A percentile compares a stretch with the other conserved stretches of the same genome.
phyloP scores from a whole-genome alignment of 148 eudicot genomes.

The Rhododendron williamsianum region DNA sequence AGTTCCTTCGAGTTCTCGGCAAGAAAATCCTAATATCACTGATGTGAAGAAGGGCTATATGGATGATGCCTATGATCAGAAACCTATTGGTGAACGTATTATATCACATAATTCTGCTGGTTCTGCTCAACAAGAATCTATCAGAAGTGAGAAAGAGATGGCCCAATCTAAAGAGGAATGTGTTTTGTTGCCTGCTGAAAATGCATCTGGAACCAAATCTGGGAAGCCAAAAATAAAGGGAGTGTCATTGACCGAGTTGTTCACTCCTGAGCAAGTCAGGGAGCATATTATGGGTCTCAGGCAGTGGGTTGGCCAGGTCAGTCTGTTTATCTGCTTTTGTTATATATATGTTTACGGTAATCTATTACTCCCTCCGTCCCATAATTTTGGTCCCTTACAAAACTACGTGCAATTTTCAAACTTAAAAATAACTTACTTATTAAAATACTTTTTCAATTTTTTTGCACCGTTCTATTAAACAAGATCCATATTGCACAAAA shows the following conservation, averaged over 20 bases:
- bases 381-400: too few relatives aligned
- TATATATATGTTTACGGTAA: background rate
- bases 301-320: constrained; percentile 99
- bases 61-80: constrained; percentile 30
- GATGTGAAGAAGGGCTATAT: constrained; percentile 34
- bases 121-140: constrained; percentile 30
- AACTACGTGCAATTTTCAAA: too few relatives aligned
- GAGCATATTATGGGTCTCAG: constrained; percentile 85
- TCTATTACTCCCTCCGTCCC: background rate
- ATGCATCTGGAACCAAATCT: constrained; percentile 58
- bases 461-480: too few relatives aligned
- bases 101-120: constrained; percentile 26
- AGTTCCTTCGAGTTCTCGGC: constrained; percentile 24
- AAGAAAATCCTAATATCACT: constrained; percentile 20
- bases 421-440: too few relatives aligned
- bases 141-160: constrained; percentile 47
- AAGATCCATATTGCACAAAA: too few relatives aligned
- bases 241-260: constrained; percentile 85
- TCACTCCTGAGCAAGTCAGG: constrained; percentile 90
- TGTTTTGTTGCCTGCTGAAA: constrained; percentile 39
- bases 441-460: too few relatives aligned
- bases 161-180: constrained; percentile 42
- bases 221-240: constrained; percentile 88
- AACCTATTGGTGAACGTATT: constrained; percentile 33
- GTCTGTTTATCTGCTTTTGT: constrained; percentile 10